Percentiles rank a stretch among this genome's conserved stretches.
These are phyloP conservation scores for Solanum acaule DNA, from an alignment of 257 asterid species.

Conservation along the genomic window DNA sequence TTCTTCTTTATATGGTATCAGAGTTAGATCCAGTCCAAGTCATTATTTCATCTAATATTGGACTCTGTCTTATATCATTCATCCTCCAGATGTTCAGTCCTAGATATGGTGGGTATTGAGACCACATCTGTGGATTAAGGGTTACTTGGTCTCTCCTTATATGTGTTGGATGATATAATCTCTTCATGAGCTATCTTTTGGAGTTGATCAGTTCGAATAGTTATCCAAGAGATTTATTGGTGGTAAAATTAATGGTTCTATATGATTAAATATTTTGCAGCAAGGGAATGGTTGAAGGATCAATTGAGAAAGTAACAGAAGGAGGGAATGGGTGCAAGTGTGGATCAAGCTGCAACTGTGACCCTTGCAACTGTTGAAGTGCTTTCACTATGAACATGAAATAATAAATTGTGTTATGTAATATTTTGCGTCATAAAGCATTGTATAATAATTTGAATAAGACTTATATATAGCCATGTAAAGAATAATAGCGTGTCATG, in stretches of 20 bases:
- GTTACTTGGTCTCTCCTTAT: background rate
- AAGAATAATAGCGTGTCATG: background rate
- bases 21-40: rapidly evolving
- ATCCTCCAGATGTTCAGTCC: background rate
- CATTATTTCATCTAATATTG: background rate
- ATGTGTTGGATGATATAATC: background rate
- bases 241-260: background rate
- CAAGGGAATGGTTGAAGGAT: conserved; percentile 8
- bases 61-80: background rate
- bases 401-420: background rate
- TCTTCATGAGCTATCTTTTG: background rate
- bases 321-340: conserved; percentile 51
- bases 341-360: conserved; percentile 39
- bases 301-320: conserved; percentile 18
- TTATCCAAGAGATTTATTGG: background rate
- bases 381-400: background rate
- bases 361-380: conserved; percentile 27
- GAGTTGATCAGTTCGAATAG: background rate
- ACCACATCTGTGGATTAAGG: background rate
- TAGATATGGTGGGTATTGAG: background rate
- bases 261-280: background rate
- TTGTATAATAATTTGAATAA: background rate
- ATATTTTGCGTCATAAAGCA: background rate
- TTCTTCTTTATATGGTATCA: background rate
- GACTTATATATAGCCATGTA: background rate